These are phyloP conservation scores for Myrica gale DNA, from an alignment of 306 rosid genomes.

Conservation along the genomic window DNA sequence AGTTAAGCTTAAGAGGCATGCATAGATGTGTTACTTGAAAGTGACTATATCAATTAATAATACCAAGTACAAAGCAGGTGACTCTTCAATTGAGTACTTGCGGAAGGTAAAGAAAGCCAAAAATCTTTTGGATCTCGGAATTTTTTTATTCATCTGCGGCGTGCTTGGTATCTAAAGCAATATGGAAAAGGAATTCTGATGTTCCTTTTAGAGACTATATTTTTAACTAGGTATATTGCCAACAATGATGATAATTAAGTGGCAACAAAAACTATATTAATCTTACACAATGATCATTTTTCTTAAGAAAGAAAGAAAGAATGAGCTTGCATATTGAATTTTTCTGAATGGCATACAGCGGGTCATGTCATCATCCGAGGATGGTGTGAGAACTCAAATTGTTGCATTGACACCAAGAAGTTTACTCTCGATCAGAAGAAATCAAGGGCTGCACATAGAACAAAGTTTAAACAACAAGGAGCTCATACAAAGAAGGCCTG, in stretches of 20 bases:
- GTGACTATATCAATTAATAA: not conserved
- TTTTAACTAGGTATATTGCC: not conserved
- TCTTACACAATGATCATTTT: not conserved
- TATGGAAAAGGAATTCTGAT: not conserved
- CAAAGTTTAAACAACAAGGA: constrained; percentile 63
- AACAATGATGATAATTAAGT: not conserved
- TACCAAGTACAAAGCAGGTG: not conserved
- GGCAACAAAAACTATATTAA: constrained; percentile 8
- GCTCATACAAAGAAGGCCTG: constrained; percentile 46
- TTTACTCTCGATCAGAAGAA: constrained; percentile 55
- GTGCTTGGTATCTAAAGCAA: not conserved
- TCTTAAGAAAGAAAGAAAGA: constrained; percentile 17
- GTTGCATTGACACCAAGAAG: constrained; percentile 40
- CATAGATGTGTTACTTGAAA: not conserved
- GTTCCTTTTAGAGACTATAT: not conserved
- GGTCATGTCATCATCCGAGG: constrained; percentile 94
- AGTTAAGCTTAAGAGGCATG: not conserved
- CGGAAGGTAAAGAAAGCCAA: not conserved
- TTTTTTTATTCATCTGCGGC: not conserved
- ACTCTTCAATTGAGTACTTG: not conserved
- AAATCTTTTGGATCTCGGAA: not conserved
- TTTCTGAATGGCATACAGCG: constrained; percentile 57
- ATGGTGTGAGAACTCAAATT: constrained; percentile 62
- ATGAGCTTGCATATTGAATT: constrained; percentile 9
- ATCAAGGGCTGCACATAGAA: constrained; percentile 46